These are phyloP conservation scores for Kockovaella imperatae DNA, from an alignment of 768 basidiomycete genomes.

Conservation along the genomic window DNA sequence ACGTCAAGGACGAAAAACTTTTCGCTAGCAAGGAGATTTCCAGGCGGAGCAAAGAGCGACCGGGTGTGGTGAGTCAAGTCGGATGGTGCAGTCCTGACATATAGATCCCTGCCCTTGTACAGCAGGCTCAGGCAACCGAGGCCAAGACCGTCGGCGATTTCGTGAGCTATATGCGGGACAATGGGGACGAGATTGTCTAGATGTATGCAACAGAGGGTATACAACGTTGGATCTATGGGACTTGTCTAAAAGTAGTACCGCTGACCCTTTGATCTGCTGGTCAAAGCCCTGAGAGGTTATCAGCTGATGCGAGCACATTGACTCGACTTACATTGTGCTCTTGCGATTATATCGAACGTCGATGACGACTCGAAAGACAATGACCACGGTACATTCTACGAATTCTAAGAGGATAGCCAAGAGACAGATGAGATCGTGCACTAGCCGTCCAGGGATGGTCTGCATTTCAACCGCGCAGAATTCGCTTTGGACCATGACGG, in stretches of 20 bases:
- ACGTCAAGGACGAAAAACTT: slow-evolving; percentile 42
- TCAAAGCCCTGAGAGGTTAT: not conserved
- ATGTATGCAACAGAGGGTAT: not conserved
- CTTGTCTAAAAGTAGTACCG: not conserved
- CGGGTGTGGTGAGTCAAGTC: slow-evolving; percentile 29
- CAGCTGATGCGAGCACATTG: not conserved
- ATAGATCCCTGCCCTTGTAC: slow-evolving; percentile 13
- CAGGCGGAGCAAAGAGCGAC: slow-evolving; percentile 23
- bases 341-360: slow-evolving; percentile 17
- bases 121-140: slow-evolving; percentile 16
- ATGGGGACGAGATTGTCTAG: slow-evolving; percentile 13
- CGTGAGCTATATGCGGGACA: slow-evolving; percentile 13
- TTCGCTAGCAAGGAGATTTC: slow-evolving; percentile 34
- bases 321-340: slow-evolving; percentile 20
- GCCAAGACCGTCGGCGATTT: slow-evolving; percentile 17
- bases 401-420: slow-evolving; percentile 20
- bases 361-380: slow-evolving; percentile 13
- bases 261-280: not conserved
- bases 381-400: slow-evolving; percentile 19
- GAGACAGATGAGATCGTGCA: slow-evolving; percentile 27
- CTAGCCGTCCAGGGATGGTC: slow-evolving; percentile 25
- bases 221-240: no score
- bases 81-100: not conserved
- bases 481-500: not conserved
- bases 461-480: slow-evolving; percentile 11